Conservation (phyloP, 176 grass and related monocot species). For the Poa annua region DNA sequence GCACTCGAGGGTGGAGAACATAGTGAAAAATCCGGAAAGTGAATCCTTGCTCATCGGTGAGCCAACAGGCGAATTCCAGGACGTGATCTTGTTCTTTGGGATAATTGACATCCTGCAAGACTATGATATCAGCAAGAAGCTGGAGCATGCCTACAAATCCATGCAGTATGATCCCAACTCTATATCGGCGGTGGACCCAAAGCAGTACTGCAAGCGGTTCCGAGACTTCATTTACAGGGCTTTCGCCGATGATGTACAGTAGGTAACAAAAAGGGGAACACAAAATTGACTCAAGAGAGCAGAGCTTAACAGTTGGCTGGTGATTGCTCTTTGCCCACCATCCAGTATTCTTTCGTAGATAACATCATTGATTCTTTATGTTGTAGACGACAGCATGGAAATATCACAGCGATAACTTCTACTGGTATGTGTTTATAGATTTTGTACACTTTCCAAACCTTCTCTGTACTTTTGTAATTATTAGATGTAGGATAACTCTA, state of each 20-base stretch:
- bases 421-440: constrained; percentile 24
- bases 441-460: constrained; percentile 40
- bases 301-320: constrained; percentile 24
- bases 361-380: background rate
- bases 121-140: constrained; percentile 94
- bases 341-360: constrained; percentile 32
- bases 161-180: constrained; percentile 73
- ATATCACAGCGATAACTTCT: background rate
- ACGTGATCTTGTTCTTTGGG: constrained; percentile 80
- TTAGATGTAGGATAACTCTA: constrained; percentile 31
- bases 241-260: constrained; percentile 57
- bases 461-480: constrained; percentile 20
- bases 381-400: constrained; percentile 1
- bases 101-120: constrained; percentile 96
- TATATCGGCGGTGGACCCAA: constrained; percentile 62
- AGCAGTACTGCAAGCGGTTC: constrained; percentile 79
- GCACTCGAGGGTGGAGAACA: constrained; percentile 74
- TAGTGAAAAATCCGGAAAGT: constrained; percentile 52
- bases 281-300: constrained; percentile 1
- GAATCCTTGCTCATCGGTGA: constrained; percentile 64
- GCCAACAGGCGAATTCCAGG: constrained; percentile 71
- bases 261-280: background rate
- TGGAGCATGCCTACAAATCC: constrained; percentile 89
- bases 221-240: constrained; percentile 77
- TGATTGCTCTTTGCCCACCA: constrained; percentile 2